These are phyloP conservation scores for Chrysopogon serrulatus DNA, from an alignment of 176 grass and related monocot genomes.

Conservation along the genomic window DNA sequence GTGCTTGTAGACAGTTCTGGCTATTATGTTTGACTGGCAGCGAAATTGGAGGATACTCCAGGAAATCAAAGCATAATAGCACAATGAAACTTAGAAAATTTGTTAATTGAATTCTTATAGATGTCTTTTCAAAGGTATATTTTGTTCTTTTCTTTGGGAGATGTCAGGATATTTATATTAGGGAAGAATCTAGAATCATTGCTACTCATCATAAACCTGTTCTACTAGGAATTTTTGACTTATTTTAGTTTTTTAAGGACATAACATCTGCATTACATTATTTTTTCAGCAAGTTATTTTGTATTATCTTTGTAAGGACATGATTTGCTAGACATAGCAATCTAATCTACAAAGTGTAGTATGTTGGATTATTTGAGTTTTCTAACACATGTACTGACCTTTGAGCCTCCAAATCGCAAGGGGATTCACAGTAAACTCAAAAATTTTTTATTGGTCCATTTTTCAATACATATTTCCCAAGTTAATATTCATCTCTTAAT, in stretches of 20 bases:
- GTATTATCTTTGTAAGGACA: too few relatives aligned
- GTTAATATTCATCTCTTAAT: too few relatives aligned
- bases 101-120: slow-evolving; percentile 60
- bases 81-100: slow-evolving; percentile 70
- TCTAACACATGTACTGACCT: too few relatives aligned
- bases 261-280: too few relatives aligned
- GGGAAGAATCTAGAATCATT: background rate
- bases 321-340: too few relatives aligned
- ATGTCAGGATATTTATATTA: background rate
- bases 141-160: background rate
- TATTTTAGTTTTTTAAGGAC: background rate
- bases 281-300: too few relatives aligned
- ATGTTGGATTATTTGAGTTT: too few relatives aligned
- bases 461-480: too few relatives aligned
- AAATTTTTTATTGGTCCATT: too few relatives aligned
- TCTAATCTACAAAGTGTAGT: too few relatives aligned
- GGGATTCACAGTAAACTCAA: too few relatives aligned
- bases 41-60: slow-evolving; percentile 82
- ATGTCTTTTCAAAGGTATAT: slow-evolving; percentile 57
- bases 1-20: slow-evolving; percentile 58
- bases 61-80: slow-evolving; percentile 61
- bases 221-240: background rate
- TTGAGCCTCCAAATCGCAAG: too few relatives aligned
- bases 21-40: slow-evolving; percentile 85
- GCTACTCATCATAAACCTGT: background rate